Conservation (phyloP, 1,284 basidiomycete species). For the Ceratobasidium sp. region DNA sequence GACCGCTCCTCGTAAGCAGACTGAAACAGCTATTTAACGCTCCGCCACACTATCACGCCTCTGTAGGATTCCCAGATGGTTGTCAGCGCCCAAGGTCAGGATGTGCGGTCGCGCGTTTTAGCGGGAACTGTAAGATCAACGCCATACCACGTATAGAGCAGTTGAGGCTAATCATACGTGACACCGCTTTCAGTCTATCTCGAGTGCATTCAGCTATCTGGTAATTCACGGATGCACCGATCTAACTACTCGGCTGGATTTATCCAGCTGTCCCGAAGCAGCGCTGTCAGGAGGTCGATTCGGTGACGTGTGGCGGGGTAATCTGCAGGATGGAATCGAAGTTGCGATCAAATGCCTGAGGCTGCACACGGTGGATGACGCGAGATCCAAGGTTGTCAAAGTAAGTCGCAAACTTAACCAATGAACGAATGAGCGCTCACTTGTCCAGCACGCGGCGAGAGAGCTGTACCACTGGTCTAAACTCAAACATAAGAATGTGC, state of each 20-base stretch:
- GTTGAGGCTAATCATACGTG: no score
- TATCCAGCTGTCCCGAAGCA: background rate
- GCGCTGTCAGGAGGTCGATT: background rate
- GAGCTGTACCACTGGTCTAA: constrained; percentile 38
- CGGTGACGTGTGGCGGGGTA: constrained; percentile 15
- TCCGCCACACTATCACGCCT: no score
- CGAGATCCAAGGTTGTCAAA: background rate
- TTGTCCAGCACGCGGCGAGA: constrained; percentile 6
- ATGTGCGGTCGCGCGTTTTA: no score
- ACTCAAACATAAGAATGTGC: constrained; percentile 18
- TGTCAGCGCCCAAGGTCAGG: no score
- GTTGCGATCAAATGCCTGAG: constrained; percentile 15
- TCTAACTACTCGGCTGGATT: background rate
- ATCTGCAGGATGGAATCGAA: background rate
- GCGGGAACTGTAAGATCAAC: no score
- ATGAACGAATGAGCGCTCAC: background rate
- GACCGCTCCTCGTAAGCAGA: no score
- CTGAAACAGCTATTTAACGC: no score
- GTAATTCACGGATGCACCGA: background rate
- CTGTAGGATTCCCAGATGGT: no score
- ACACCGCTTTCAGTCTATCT: background rate
- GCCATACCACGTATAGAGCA: no score
- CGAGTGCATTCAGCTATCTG: background rate
- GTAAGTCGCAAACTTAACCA: background rate
- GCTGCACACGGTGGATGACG: background rate